Evolutionary conservation across 2,329 filamentous ascomycete species (phyloP), one percentile per base, ranked within the genome.

Genomic region (Aureobasidium sp.): DNA sequence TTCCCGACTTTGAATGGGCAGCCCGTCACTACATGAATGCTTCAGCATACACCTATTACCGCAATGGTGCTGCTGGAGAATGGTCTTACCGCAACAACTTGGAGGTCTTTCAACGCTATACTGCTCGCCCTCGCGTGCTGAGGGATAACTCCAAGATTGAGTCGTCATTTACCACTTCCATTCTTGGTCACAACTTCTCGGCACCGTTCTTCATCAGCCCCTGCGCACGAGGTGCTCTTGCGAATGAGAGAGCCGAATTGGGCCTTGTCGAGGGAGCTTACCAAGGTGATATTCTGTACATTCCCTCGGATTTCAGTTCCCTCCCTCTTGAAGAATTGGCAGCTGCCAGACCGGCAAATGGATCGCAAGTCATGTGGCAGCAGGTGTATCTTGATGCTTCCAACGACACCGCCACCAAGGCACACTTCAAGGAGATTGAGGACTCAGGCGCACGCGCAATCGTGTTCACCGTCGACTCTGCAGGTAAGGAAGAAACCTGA

Each of bases 201-300:
- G 85, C 91, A 42, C 91, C 91, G 17, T 93, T 95, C 73, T 97
- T 96, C 72, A 85, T 96, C 32, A 95, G 91, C 1, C 91, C 91
- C 35, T 96, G 91, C 14, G 91, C 91, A 0, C 79, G 96, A 8
- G 91, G 90, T 61, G 95, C 95, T 71, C 82, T 96, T 8, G 91
- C 90, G 55, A 79, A 96, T 66, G 85, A 85, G 0, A 90, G 95
- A 69, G 61, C 60, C 7, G 77, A 80, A 65, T 58, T 71, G 6
- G 76, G 75, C 60, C 63, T 81, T 17, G 71, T 78, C 52, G 70
- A 74, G 65, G 75, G 69, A 34, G 76, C 78, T 11, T 73, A 65
- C 7, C 63, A 67, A 17, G 71, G 69, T 7, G 66, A 73, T 52
- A 76, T 79, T 51, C 68, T 79, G 2, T 80, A 80, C 64, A 74